These are phyloP conservation scores for Blastobotrys ciferrii DNA, from an alignment of 1,139 yeast genomes.

Conservation along the genomic window DNA sequence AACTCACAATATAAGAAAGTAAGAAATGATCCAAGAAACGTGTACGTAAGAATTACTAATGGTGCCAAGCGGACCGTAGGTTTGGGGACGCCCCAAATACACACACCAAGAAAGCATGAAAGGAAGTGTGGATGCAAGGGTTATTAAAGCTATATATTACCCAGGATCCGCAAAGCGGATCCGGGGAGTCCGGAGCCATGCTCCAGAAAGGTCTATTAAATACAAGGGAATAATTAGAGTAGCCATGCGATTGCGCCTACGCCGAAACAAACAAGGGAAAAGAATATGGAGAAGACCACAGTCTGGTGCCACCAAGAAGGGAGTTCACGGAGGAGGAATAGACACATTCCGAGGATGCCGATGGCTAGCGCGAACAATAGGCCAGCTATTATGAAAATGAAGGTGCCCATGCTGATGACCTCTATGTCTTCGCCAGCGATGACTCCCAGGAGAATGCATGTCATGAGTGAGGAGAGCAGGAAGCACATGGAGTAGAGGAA, in stretches of 20 bases:
- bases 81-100: too few species aligned
- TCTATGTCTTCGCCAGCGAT: constrained; percentile 39
- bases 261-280: constrained; percentile 44
- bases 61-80: too few species aligned
- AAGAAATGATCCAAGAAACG: too few species aligned
- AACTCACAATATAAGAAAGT: too few species aligned
- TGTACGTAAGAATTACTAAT: too few species aligned
- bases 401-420: constrained; percentile 27
- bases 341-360: constrained; percentile 40
- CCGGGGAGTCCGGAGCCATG: too few species aligned
- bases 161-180: too few species aligned
- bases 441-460: constrained; percentile 49
- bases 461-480: constrained; percentile 45
- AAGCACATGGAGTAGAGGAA: constrained; percentile 46
- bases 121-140: too few species aligned
- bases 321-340: constrained; percentile 41
- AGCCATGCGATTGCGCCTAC: constrained; percentile 46
- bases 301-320: constrained; percentile 45
- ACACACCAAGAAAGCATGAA: too few species aligned
- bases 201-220: too few species aligned
- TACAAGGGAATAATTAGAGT: constrained; percentile 14
- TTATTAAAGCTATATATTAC: too few species aligned
- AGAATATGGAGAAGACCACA: constrained; percentile 38
- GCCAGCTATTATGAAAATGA: constrained; percentile 32
- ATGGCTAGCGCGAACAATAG: constrained; percentile 40